Evolutionary conservation across 2,329 filamentous ascomycete species (phyloP), one percentile per base, ranked within the genome.

Genomic region (Sporothrix brasiliensis): DNA sequence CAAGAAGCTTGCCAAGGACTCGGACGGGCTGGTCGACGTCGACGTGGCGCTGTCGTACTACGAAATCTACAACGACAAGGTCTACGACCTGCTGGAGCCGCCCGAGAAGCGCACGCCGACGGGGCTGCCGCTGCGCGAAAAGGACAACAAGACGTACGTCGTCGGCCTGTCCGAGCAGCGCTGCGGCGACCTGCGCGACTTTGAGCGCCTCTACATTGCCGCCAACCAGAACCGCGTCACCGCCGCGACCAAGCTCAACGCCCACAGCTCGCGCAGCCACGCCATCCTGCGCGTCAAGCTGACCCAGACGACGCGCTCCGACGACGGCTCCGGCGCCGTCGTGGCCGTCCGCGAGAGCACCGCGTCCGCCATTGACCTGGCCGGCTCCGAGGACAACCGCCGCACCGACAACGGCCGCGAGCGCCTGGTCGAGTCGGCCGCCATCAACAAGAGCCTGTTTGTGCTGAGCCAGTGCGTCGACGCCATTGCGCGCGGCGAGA

Each of bases 391-490:
- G 80, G 94, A 98, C 80, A 98, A 98, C 79, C 87, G 94, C 65
- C 86, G 94, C 66, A 98, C 94, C 0, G 94, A 97, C 68, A 98
- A 98, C 79, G 93, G 90, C 76, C 95, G 94, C 79, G 93, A 97
- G 79, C 87, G 94, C 34, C 84, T 98, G 78, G 88, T 97, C n/a
- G 94, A 98, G 80, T 97, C 93, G 52, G 93, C 94, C 0, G 94
- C 92, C 77, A 98, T 98, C 83, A 98, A 98, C 85, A 98, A 97
- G 82, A 96, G 92, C 73, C 84, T 98, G 7, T 98, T 98, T 76
- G 94, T 97, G 21, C 83, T 98, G 65, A 94, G 93, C 56, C 93
- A 97, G 79, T 98, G 94, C 76, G 94, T 98, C 68, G 94, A 98
- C 78, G 94, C 94, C 70, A 98, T 98, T 77, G 92, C 91, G 0